Conservation (phyloP, 345 rosid species). For the Arabis hirsuta region DNA sequence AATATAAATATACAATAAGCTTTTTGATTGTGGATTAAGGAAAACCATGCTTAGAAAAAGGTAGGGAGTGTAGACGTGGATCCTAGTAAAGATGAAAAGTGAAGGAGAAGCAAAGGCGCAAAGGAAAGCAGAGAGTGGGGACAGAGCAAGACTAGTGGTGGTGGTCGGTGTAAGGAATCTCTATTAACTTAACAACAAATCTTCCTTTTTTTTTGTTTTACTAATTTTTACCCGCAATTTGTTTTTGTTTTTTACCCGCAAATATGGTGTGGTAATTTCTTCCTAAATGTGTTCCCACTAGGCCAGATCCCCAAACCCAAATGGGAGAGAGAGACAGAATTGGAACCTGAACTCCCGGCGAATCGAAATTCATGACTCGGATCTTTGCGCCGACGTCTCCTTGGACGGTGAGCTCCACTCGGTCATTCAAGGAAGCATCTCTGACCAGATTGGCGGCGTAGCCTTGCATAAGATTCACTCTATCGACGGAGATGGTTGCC, state of each 20-base stretch:
- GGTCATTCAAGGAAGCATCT: conserved; percentile 87
- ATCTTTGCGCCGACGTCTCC: conserved; percentile 96
- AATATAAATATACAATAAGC: background rate
- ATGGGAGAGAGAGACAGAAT: background rate
- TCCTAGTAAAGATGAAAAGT: conserved; percentile 38
- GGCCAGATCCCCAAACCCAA: conserved; percentile 27
- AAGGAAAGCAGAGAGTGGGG: conserved; percentile 36
- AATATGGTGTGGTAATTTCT: conserved; percentile 32
- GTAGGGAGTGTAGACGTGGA: conserved; percentile 32
- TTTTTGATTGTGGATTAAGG: conserved; percentile 4
- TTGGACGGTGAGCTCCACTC: conserved; percentile 75
- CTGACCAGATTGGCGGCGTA: conserved; percentile 74
- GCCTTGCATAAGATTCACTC: conserved; percentile 80
- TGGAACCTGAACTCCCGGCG: conserved; percentile 92
- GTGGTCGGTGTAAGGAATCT: conserved; percentile 40
- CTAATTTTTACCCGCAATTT: background rate
- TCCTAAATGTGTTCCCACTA: conserved; percentile 22
- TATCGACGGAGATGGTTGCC: conserved; percentile 82
- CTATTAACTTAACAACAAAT: conserved; percentile 35
- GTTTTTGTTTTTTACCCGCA: conserved; percentile 1
- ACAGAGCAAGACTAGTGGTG: conserved; percentile 37
- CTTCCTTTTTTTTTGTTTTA: background rate
- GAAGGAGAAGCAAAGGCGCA: conserved; percentile 44
- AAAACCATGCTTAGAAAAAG: too few species aligned
- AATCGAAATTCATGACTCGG: conserved; percentile 85